These are phyloP conservation scores for Picea mariana DNA, from an alignment of 83 land plant genomes.

Conservation along the genomic window DNA sequence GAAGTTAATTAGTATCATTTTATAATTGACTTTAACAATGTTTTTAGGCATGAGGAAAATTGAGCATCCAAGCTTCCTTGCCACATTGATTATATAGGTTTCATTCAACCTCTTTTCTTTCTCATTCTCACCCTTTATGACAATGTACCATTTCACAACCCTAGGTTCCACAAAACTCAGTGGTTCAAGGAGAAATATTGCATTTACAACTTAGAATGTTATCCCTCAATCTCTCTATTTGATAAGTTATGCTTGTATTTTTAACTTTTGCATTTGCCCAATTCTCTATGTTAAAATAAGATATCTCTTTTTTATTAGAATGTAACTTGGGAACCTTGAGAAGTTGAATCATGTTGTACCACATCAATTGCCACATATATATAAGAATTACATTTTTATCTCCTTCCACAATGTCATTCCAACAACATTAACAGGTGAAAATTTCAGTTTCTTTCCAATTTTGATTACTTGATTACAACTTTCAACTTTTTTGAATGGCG, in stretches of 20 bases:
- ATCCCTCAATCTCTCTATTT: conserved; percentile 94
- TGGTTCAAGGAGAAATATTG: conserved; percentile 87
- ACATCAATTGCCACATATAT: conserved; percentile 92
- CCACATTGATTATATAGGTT: conserved; percentile 58
- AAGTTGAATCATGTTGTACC: conserved; percentile 79
- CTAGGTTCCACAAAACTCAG: conserved; percentile 89
- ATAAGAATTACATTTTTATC: too few relatives aligned
- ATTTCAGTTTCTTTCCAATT: too few relatives aligned
- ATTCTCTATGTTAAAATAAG: conserved; percentile 77
- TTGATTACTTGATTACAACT: too few relatives aligned
- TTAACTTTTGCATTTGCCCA: conserved; percentile 94
- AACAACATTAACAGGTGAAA: too few relatives aligned
- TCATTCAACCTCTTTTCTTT: conserved; percentile 60
- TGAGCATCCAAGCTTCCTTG: conserved; percentile 62
- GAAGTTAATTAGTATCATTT: too few relatives aligned
- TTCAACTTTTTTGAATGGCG: too few relatives aligned
- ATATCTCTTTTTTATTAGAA: conserved; percentile 72
- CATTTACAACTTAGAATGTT: conserved; percentile 63
- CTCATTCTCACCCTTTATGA: conserved; percentile 80
- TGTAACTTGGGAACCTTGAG: conserved; percentile 77
- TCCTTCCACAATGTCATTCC: too few relatives aligned
- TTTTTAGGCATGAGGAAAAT: conserved; percentile 65
- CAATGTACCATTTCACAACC: conserved; percentile 89
- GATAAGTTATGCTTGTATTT: conserved; percentile 60
- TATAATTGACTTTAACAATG: conserved; percentile 45